These are phyloP conservation scores for Passiflora organensis DNA, from an alignment of 345 rosid genomes.

Conservation along the genomic window DNA sequence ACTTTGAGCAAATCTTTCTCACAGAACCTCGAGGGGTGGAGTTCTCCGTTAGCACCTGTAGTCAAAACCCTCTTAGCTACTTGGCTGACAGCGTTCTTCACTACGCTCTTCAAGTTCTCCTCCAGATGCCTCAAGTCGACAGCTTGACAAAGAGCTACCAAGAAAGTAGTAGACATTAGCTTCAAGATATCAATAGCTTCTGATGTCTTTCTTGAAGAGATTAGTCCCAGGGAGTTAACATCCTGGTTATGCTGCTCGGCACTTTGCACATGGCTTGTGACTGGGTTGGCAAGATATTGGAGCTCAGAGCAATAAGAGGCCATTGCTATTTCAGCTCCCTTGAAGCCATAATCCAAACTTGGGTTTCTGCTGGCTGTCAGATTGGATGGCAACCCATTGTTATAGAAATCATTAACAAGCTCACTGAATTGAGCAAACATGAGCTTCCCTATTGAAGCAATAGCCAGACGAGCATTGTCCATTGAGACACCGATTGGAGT, in stretches of 20 bases:
- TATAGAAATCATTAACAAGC: constrained; percentile 22
- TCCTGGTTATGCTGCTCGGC: constrained; percentile 27
- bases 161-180: constrained; percentile 24
- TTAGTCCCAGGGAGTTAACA: constrained; percentile 19
- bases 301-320: too few relatives aligned
- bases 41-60: constrained; percentile 51
- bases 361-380: constrained; percentile 20
- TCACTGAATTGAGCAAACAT: constrained; percentile 24
- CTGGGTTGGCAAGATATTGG: constrained; percentile 23
- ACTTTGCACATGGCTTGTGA: constrained; percentile 21
- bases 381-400: constrained; percentile 26
- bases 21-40: constrained; percentile 69
- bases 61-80: constrained; percentile 22
- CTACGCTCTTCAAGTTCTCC: constrained; percentile 16
- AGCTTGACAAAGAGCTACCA: constrained; percentile 25
- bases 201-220: constrained; percentile 23
- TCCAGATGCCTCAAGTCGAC: constrained; percentile 26
- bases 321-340: too few relatives aligned
- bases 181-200: constrained; percentile 21
- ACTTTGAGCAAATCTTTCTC: constrained; percentile 60
- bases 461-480: constrained; percentile 20
- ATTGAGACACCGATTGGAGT: constrained; percentile 25
- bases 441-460: constrained; percentile 18
- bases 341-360: constrained; percentile 23
- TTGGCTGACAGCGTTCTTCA: constrained; percentile 21